Percentiles rank a stretch among this genome's conserved stretches.
These are phyloP conservation scores for Diatrype stigma DNA, from an alignment of 2,329 filamentous ascomycete species.

Conservation along the genomic window DNA sequence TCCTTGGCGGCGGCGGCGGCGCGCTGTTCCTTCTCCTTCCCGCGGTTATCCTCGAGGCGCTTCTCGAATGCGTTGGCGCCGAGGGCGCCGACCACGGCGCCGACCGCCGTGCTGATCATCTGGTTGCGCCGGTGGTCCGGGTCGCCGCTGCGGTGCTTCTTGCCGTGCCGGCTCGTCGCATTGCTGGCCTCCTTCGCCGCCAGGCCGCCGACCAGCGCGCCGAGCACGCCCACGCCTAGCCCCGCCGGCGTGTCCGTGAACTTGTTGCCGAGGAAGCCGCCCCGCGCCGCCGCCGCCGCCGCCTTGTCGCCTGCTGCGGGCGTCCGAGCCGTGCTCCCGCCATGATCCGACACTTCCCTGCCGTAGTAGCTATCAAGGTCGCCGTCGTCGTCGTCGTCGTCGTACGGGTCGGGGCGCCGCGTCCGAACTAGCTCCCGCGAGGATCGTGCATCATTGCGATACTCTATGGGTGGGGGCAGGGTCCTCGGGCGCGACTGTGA, in stretches of 20 bases:
- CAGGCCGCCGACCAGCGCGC: conserved; percentile 50
- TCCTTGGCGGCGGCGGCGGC: conserved; percentile 10
- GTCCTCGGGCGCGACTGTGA: conserved; percentile 25
- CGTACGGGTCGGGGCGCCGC: conserved; percentile 7
- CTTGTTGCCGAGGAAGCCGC: conserved; percentile 37
- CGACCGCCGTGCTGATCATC: conserved; percentile 47
- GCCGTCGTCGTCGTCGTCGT: conserved; percentile 18
- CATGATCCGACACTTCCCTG: conserved; percentile 22
- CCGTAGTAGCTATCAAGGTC: conserved; percentile 19
- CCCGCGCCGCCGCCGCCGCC: too few species aligned
- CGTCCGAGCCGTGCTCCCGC: conserved; percentile 21
- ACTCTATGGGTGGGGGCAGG: conserved; percentile 17
- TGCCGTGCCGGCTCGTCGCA: conserved; percentile 28
- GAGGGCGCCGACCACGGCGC: conserved; percentile 51
- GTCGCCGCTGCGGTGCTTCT: conserved; percentile 20
- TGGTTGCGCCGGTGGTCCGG: conserved; percentile 29
- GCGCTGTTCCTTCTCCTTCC: conserved; percentile 12
- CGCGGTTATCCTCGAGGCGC: conserved; percentile 25
- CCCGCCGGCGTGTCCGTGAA: conserved; percentile 47
- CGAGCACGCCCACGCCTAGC: conserved; percentile 47
- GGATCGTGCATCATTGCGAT: conserved; percentile 5
- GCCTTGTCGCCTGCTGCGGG: conserved; percentile 39
- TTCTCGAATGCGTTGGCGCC: conserved; percentile 41
- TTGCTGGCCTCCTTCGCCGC: conserved; percentile 47
- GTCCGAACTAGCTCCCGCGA: conserved; percentile 11